Base-by-base conservation (phyloP, 441 rosid genomes). In the Theobroma grandiflorum region DNA sequence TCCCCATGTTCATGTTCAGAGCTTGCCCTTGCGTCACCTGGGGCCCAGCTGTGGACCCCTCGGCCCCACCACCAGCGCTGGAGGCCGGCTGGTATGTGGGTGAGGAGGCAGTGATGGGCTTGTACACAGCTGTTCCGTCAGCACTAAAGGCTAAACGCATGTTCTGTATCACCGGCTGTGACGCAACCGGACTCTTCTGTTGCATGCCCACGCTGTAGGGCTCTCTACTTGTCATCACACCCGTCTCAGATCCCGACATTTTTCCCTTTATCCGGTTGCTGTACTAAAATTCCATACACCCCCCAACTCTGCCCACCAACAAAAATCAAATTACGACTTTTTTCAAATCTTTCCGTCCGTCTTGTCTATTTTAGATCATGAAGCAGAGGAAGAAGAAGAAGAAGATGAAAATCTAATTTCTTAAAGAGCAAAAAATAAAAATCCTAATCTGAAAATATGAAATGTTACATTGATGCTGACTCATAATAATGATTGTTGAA, bases 241-340 rank as follows among this genome's bases (percentile, higher is more conserved):
- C 96, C 0, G 93, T 81, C 82, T 91, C 95, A 40, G 95, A 91
- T 89, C 91, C 95, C 50, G 99, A 86, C 95, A 91, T 94, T 55
- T 69, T 76, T 62, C 59, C 78, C n/a, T 76, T 5, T 50, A 20
- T 63, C 22, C 12, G 64, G 12, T 18, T 58, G 66, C 12, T 73
- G 49, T 62, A 12, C 82, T 37, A 81, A 79, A 81, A 59, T 83
- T 66, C 79, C 88, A 72, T 82, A 11, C 68, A 50, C 73, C 31
- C 63, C 82, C 75, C 31, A 26, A 7, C 31, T 72, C 10, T 55
- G 47, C 31, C 57, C 52, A 69, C 52, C 53, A 43, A 68, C 26
- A 64, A 50, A 11, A 57, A 76, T 26, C 14, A 47, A 38, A 38
- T 59, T 72, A 42, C 7, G 31, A 59, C 50, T 1, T 15, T 74